These are phyloP conservation scores for Combretum micranthum DNA, from an alignment of 345 rosid genomes.

Conservation along the genomic window DNA sequence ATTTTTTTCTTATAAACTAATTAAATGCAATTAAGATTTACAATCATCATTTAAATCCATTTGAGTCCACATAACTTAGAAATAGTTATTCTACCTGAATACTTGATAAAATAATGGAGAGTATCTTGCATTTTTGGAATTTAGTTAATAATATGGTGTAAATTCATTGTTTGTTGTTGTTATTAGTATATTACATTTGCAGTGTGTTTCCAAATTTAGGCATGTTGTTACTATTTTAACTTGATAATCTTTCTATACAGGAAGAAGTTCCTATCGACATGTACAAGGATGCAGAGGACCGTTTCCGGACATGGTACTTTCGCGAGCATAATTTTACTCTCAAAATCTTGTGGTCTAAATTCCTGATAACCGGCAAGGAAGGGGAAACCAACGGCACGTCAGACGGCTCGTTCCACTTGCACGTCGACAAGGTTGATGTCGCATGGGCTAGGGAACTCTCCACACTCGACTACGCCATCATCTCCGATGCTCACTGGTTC, in stretches of 20 bases:
- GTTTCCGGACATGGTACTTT: constrained; percentile 66
- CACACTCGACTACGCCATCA: constrained; percentile 38
- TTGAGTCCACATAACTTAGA: no score
- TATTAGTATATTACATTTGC: no score
- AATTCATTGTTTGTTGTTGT: no score
- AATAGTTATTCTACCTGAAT: no score
- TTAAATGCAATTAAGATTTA: no score
- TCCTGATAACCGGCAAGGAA: constrained; percentile 50
- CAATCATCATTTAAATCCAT: no score
- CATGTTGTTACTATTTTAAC: no score
- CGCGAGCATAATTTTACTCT: constrained; percentile 59
- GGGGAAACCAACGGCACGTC: constrained; percentile 37
- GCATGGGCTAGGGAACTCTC: constrained; percentile 39
- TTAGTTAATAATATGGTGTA: no score
- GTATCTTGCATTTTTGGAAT: no score
- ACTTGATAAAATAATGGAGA: no score
- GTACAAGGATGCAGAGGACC: constrained; percentile 47
- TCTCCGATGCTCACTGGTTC: constrained; percentile 77
- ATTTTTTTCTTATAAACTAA: no score
- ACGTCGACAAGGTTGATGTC: constrained; percentile 38
- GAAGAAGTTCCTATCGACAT: constrained; percentile 50
- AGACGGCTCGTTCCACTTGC: constrained; percentile 37
- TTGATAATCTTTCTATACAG: constrained; percentile 18
- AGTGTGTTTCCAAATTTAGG: no score
- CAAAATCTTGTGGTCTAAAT: constrained; percentile 54